phyloP scores from a whole-genome alignment of 306 rosid species.

The Purshia tridentata region DNA sequence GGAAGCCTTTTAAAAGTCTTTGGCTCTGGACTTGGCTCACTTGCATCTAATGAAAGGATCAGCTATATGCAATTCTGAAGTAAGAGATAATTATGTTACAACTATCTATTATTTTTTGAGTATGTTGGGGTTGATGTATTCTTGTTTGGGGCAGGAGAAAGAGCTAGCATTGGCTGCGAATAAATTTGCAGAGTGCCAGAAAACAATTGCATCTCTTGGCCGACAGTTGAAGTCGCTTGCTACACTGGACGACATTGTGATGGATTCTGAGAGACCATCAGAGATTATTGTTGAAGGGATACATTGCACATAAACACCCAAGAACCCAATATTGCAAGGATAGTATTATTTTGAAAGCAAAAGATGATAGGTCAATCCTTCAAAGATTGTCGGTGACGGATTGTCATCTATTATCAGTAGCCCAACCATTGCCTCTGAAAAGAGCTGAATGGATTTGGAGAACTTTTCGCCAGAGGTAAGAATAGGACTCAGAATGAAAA shows the following conservation, averaged over 20 bases:
- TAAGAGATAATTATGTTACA: not conserved
- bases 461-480: conserved; percentile 39
- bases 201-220: conserved; percentile 80
- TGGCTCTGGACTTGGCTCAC: not conserved
- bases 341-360: conserved; percentile 14
- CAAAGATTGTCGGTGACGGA: not conserved
- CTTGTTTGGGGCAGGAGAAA: conserved; percentile 53
- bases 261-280: conserved; percentile 44
- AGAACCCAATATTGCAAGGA: conserved; percentile 29
- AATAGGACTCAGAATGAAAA: conserved; percentile 17
- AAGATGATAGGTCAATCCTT: conserved; percentile 4
- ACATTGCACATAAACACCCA: conserved; percentile 3
- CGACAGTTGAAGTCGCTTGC: conserved; percentile 64
- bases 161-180: conserved; percentile 66
- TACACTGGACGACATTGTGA: conserved; percentile 59
- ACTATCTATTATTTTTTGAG: not conserved
- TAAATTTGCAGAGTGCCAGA: conserved; percentile 72
- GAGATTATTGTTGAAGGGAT: conserved; percentile 30
- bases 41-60: not conserved
- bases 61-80: not conserved
- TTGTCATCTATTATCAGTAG: conserved; percentile 30
- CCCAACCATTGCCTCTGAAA: conserved; percentile 29
- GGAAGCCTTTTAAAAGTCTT: not conserved
- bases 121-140: conserved; percentile 10
- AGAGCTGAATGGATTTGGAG: conserved; percentile 35